phyloP scores from a whole-genome alignment of 73 alveolate species.

The Uronychia binucleata region DNA sequence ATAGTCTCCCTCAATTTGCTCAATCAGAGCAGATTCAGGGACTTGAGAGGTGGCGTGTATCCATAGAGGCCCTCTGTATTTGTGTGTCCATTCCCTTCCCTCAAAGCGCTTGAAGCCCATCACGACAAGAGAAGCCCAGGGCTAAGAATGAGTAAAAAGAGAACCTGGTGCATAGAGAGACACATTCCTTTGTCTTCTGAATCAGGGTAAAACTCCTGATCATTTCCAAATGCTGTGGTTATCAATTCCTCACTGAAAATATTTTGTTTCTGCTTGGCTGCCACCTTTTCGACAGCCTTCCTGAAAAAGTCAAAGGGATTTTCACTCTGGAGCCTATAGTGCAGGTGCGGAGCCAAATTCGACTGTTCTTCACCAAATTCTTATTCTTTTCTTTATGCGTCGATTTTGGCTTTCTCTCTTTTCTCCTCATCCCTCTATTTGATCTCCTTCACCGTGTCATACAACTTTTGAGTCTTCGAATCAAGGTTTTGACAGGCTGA shows the following conservation, averaged over 20 bases:
- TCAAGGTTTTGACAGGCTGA: slow-evolving; percentile 15
- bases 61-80: slow-evolving; percentile 81
- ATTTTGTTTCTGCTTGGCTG: background rate
- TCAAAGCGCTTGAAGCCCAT: slow-evolving; percentile 76
- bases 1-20: slow-evolving; percentile 58
- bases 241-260: no score
- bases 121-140: slow-evolving; percentile 80
- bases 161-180: slow-evolving; percentile 79
- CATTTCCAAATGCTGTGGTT: slow-evolving; percentile 18
- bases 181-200: slow-evolving; percentile 65
- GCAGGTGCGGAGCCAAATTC: background rate
- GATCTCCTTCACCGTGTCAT: slow-evolving; percentile 9
- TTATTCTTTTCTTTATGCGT: background rate
- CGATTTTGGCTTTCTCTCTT: background rate
- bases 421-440: background rate
- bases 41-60: slow-evolving; percentile 79
- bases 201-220: slow-evolving; percentile 45
- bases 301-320: slow-evolving; percentile 69
- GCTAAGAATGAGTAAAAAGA: no score
- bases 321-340: slow-evolving; percentile 56
- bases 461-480: slow-evolving; percentile 30
- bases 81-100: slow-evolving; percentile 81
- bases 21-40: slow-evolving; percentile 65
- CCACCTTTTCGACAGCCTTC: slow-evolving; percentile 46
- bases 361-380: background rate